Evolutionary conservation across 2,329 filamentous ascomycete genomes (phyloP).

Genomic region (Thermoascus crustaceus): DNA sequence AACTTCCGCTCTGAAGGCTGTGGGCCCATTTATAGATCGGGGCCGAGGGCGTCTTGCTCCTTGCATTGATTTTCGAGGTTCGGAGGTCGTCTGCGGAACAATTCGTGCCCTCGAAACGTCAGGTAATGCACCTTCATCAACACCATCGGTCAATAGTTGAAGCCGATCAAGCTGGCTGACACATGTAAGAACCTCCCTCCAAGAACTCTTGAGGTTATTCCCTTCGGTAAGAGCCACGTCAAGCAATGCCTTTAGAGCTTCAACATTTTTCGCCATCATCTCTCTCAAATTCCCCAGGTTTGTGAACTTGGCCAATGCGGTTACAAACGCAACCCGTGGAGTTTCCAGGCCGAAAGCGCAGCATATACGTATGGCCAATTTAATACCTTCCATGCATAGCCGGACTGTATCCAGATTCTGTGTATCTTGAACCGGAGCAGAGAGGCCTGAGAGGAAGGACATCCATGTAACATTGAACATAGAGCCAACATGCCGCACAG

Average conservation of each 20-base stretch:
- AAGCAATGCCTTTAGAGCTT: constrained; percentile 82
- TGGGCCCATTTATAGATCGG: constrained; percentile 39
- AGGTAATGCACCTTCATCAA: constrained; percentile 85
- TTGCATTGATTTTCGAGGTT: constrained; percentile 60
- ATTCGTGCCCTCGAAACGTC: constrained; percentile 82
- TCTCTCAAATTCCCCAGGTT: constrained; percentile 93
- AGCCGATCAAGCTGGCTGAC: constrained; percentile 93
- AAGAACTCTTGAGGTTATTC: constrained; percentile 78
- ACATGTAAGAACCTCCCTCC: constrained; percentile 91
- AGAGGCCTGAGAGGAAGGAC: constrained; percentile 93
- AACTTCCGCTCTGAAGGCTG: constrained; percentile 65
- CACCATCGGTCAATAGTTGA: constrained; percentile 87
- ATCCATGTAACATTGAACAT: constrained; percentile 99
- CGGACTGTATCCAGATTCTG: constrained; percentile 89
- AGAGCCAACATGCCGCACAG: constrained; percentile 86
- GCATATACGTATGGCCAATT: constrained; percentile 83
- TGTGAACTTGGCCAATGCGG: constrained; percentile 83
- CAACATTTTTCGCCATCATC: constrained; percentile 92
- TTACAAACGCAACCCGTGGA: constrained; percentile 90
- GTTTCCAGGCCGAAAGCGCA: constrained; percentile 90
- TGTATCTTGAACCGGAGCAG: constrained; percentile 84
- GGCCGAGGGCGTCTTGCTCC: constrained; percentile 41
- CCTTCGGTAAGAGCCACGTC: constrained; percentile 91
- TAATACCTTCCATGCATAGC: constrained; percentile 90
- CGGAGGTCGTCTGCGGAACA: constrained; percentile 47